Evolutionary conservation across 73 alveolate species (phyloP), one percentile per base, ranked within the genome.

Genomic region (Stentor roeselii): DNA sequence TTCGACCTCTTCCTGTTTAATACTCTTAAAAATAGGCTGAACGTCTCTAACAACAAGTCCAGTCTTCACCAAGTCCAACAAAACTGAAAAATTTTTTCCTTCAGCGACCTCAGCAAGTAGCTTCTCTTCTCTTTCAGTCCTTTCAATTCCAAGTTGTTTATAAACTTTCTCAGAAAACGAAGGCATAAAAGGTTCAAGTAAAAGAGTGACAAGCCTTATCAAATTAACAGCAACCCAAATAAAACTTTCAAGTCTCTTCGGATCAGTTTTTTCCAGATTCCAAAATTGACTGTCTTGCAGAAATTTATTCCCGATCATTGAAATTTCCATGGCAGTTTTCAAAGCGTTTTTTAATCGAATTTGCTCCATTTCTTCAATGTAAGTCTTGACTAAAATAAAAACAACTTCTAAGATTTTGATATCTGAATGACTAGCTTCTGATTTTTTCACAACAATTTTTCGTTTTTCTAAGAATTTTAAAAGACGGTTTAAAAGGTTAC

Each of bases 151-250:
- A 21, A 59, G 27, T 58, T 82, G 88, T 31, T 6, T 31, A 88
- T 97, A 92, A 83, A 96, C 94, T 87, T 97, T 50, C 59, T 99
- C 99, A 78, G 97, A 91, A 84, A 97, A 95, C 59, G 97, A 83
- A 36, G 99, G 99, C 88, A 97, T 95, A 88, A 91, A 97, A 38
- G 99, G 99, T 88, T 97, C 99, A 4, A 94, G 83, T 2, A 92
- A 58, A 78, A 95, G 93, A 59, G 94, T 89, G 32, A 95, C 86
- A 59, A 96, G 86, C 87, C 98, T 91, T 3, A 93, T 85, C 21
- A 95, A 93, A 78, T 96, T 89, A 60, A 82, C 84, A 39, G 95
- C 89, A 59, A 96, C 88, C 84, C 82, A 86, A 59, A 97, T 82
- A 6, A 93, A 90, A 77, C 91, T 87, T 61, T 87, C 88, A 83